Evolutionary conservation across 257 asterid species (phyloP).

Genomic region (Capsicum rhomboideum): DNA sequence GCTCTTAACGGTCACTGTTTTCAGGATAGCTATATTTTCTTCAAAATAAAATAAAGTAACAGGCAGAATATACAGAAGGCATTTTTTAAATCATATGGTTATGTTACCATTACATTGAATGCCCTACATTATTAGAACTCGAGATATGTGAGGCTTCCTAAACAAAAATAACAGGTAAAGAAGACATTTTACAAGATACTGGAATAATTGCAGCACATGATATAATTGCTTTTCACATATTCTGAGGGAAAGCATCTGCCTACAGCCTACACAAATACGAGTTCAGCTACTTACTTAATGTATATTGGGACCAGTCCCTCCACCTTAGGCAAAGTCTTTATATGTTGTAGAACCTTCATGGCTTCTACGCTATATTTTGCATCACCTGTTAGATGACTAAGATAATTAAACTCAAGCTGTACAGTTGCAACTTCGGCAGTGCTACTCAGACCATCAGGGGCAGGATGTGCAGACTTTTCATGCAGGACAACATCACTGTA

Average conservation of each 20-base stretch:
- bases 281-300: slow-evolving; percentile 46
- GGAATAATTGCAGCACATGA: neutral
- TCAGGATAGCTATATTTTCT: neutral
- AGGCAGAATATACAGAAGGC: neutral
- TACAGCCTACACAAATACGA: neutral
- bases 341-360: slow-evolving; percentile 90
- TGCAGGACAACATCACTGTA: slow-evolving; percentile 74
- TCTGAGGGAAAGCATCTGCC: neutral
- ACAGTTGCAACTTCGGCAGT: slow-evolving; percentile 85
- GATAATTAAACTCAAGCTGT: slow-evolving; percentile 94
- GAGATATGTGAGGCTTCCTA: neutral
- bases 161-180: neutral
- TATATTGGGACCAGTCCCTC: slow-evolving; percentile 94
- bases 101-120: neutral
- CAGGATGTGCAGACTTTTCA: slow-evolving; percentile 75
- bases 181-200: neutral
- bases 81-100: neutral
- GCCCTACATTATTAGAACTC: neutral
- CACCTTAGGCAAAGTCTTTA: slow-evolving; percentile 67
- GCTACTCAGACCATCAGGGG: slow-evolving; percentile 95
- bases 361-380: slow-evolving; percentile 70
- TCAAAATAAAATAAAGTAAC: neutral
- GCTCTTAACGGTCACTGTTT: neutral
- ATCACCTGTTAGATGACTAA: slow-evolving; percentile 75
- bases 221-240: neutral